A percentile compares a stretch with the other conserved stretches of the same genome.
Evolutionary conservation across 2,329 filamentous ascomycete genomes (phyloP).

Genomic region (Hawksworthiomyces lignivorus): DNA sequence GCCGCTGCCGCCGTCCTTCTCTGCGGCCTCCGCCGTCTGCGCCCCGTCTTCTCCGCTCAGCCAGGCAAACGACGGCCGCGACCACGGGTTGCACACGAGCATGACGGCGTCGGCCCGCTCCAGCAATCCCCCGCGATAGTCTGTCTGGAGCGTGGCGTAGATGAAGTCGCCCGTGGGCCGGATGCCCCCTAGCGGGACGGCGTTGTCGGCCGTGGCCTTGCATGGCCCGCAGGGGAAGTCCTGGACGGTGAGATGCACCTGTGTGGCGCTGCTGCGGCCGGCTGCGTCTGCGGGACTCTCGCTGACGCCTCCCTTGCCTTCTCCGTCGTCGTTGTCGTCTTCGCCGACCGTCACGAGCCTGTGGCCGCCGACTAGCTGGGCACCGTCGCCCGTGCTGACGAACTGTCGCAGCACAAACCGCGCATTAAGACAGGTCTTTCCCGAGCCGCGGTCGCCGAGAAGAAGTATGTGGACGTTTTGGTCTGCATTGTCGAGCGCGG

Average conservation of each 20-base stretch:
- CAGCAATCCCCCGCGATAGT: not conserved
- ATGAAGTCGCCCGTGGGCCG: not conserved
- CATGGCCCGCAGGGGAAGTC: conserved; percentile 2
- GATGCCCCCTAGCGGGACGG: not conserved
- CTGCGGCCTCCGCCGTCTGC: too few species aligned
- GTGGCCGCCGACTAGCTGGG: conserved; percentile 1
- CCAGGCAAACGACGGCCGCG: conserved; percentile 1
- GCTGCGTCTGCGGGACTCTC: too few species aligned
- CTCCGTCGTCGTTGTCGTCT: too few species aligned
- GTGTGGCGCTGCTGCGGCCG: too few species aligned
- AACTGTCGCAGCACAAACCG: conserved; percentile 1
- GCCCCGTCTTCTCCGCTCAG: not conserved
- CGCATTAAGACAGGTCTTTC: conserved; percentile 2
- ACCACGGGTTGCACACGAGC: conserved; percentile 6
- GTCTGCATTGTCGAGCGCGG: not conserved
- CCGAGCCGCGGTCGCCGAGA: not conserved
- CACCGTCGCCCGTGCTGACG: not conserved
- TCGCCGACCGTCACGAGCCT: not conserved
- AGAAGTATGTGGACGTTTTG: conserved; percentile 1
- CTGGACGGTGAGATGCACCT: not conserved
- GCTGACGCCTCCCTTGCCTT: too few species aligned
- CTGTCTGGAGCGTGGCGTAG: not conserved
- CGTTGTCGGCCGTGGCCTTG: not conserved
- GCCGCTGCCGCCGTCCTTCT: not conserved
- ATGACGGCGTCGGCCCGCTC: conserved; percentile 2